Conservation (phyloP, 2,329 filamentous ascomycete genomes). For the Nemania sp. region DNA sequence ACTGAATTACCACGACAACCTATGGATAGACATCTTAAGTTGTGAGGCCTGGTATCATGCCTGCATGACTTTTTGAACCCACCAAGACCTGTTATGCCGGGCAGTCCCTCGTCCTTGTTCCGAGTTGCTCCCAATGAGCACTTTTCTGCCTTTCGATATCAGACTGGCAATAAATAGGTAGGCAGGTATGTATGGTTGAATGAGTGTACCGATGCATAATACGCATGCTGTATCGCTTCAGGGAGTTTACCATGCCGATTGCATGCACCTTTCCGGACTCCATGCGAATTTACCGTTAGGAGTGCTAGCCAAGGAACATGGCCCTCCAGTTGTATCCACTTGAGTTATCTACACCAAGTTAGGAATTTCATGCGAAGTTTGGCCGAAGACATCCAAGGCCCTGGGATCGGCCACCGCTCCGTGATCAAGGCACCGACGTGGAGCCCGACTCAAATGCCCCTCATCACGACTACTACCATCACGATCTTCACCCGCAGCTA, state of each 20-base stretch:
- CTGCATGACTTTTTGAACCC: neutral
- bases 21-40: neutral
- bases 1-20: neutral
- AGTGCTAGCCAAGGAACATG: slow-evolving; percentile 12
- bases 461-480: slow-evolving; percentile 19
- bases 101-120: neutral
- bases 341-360: neutral
- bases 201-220: neutral
- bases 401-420: slow-evolving; percentile 22
- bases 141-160: slow-evolving; percentile 10
- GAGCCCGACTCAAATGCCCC: slow-evolving; percentile 25
- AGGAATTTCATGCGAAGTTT: slow-evolving; percentile 12
- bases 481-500: slow-evolving; percentile 20
- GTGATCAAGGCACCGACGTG: slow-evolving; percentile 22
- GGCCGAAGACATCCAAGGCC: slow-evolving; percentile 19
- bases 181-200: neutral
- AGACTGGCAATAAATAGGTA: slow-evolving; percentile 2
- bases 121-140: slow-evolving; percentile 2
- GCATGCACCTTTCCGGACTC: slow-evolving; percentile 22
- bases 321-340: slow-evolving; percentile 6
- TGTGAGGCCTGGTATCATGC: neutral
- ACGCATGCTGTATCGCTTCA: neutral
- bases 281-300: slow-evolving; percentile 3
- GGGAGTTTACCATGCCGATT: slow-evolving; percentile 16
- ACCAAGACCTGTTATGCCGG: neutral